Base-by-base conservation (phyloP, 2,329 filamentous ascomycete species). In the Chaetomium globosum region DNA sequence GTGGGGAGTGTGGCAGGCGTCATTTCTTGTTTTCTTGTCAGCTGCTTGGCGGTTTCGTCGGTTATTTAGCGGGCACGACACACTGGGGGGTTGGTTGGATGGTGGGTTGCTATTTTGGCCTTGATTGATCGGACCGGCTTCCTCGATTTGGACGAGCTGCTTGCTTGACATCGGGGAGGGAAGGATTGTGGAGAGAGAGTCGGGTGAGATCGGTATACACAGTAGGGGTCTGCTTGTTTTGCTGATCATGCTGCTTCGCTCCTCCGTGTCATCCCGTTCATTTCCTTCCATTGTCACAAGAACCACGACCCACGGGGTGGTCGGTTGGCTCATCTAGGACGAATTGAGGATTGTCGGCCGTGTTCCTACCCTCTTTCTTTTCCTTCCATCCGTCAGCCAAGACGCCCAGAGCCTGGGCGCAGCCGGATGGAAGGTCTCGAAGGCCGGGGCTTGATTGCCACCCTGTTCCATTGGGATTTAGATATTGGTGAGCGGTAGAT, bases 71-170 rank as follows among this genome's bases (percentile, higher is more conserved):
- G 46, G 46, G 46, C 33, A 12, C 8, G 1, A 9, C 12, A 9
- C 12, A 12, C 9, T 7, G 31, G 31, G 31, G 31, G 33, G n/a
- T n/a, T n/a, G 6, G 33, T 9, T 36, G 33, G 33, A 36, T 19
- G 46, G 8, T 8, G n/a, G 46, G n/a, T 48, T 48, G n/a, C 31
- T 56, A 13, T 36, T 33, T 39, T 39, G 53, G n/a, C 53, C 3
- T 5, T 10, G 12, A n/a, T 36, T 36, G 53, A 39, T 16, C 39
- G 19, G 28, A 7, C 30, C 57, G 57, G 57, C 57, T 60, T 60
- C 57, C 57, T 51, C 57, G 48, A 52, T 60, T 60, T 7, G 48
- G 57, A 60, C 58, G 21, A 39, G n/a, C 30, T 33, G 12, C 28
- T 9, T 12, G 21, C 19, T 26, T 26, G 4, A 5, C 33, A 26